Conservation (phyloP, 2,329 filamentous ascomycete genomes). For the Drechslerella dactyloides region DNA sequence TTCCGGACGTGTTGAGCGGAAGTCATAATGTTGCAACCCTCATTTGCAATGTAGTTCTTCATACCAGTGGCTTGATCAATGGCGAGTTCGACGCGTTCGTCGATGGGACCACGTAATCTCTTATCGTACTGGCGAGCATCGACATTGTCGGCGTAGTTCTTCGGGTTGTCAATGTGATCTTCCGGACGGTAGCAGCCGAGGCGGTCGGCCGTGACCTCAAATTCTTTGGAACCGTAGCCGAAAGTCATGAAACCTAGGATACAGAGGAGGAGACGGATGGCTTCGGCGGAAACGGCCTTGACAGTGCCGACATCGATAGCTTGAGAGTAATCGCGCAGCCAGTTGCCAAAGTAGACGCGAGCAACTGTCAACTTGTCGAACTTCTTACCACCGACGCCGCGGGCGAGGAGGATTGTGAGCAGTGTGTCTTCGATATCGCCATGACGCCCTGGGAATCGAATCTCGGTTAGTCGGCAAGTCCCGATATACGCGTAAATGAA, state of each 20-base stretch:
- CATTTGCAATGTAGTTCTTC: slow-evolving; percentile 95
- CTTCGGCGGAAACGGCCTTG: slow-evolving; percentile 87
- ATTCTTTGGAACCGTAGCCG: slow-evolving; percentile 81
- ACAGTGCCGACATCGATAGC: slow-evolving; percentile 91
- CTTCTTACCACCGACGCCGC: slow-evolving; percentile 72
- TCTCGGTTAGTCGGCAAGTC: not conserved
- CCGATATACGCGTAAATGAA: slow-evolving; percentile 26
- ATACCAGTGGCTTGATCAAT: slow-evolving; percentile 77
- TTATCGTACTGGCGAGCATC: slow-evolving; percentile 83
- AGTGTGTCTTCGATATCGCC: slow-evolving; percentile 93
- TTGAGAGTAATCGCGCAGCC: slow-evolving; percentile 91
- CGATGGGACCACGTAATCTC: slow-evolving; percentile 79
- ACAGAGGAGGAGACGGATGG: slow-evolving; percentile 86
- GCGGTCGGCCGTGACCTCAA: slow-evolving; percentile 79
- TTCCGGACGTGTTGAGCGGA: slow-evolving; percentile 77
- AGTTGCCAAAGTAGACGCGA: slow-evolving; percentile 94
- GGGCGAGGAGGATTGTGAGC: slow-evolving; percentile 71
- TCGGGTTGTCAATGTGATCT: slow-evolving; percentile 79
- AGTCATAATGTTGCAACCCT: slow-evolving; percentile 77
- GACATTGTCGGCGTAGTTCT: slow-evolving; percentile 85
- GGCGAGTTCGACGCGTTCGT: slow-evolving; percentile 77
- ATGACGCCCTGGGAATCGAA: slow-evolving; percentile 69
- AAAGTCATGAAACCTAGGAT: slow-evolving; percentile 89
- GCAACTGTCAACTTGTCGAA: slow-evolving; percentile 88
- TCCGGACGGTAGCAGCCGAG: slow-evolving; percentile 81